These are phyloP conservation scores for Apiotrichum brassicae DNA, from an alignment of 1,284 basidiomycete genomes.

Conservation along the genomic window DNA sequence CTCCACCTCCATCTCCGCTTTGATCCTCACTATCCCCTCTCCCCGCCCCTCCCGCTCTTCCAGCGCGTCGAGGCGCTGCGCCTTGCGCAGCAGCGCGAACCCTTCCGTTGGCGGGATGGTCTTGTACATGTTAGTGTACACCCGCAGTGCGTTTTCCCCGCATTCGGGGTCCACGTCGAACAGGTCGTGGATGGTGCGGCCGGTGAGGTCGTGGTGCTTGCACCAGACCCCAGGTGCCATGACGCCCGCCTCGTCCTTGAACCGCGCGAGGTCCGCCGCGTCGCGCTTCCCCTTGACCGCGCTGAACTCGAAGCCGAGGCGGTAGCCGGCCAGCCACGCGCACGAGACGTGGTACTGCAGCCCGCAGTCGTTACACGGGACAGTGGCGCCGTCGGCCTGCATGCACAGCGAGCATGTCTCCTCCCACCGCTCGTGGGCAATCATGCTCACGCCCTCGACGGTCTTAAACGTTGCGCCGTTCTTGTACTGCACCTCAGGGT, in stretches of 20 bases:
- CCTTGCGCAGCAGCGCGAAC: conserved; percentile 78
- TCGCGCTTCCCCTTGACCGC: conserved; percentile 64
- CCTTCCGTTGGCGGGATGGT: conserved; percentile 58
- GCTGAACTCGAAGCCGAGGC: conserved; percentile 84
- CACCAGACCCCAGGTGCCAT: conserved; percentile 78
- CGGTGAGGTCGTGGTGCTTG: conserved; percentile 60
- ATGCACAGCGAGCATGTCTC: conserved; percentile 54
- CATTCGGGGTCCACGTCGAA: conserved; percentile 72
- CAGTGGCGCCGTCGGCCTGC: conserved; percentile 67
- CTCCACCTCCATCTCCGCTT: not conserved
- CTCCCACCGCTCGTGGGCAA: conserved; percentile 50
- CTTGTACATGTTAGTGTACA: conserved; percentile 77
- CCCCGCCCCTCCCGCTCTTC: not conserved
- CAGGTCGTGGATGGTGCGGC: conserved; percentile 66
- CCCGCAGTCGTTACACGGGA: conserved; percentile 74
- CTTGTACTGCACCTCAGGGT: conserved; percentile 73
- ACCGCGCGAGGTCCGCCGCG: conserved; percentile 61
- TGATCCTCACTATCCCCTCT: not conserved
- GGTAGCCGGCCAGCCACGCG: conserved; percentile 74
- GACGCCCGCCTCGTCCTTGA: conserved; percentile 76
- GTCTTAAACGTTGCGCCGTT: conserved; percentile 63
- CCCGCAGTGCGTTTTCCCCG: conserved; percentile 68
- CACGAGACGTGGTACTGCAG: conserved; percentile 81
- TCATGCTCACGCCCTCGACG: conserved; percentile 78
- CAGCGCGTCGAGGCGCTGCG: conserved; percentile 61